Conservation (phyloP, 306 rosid species). For the Benincasa hispida region DNA sequence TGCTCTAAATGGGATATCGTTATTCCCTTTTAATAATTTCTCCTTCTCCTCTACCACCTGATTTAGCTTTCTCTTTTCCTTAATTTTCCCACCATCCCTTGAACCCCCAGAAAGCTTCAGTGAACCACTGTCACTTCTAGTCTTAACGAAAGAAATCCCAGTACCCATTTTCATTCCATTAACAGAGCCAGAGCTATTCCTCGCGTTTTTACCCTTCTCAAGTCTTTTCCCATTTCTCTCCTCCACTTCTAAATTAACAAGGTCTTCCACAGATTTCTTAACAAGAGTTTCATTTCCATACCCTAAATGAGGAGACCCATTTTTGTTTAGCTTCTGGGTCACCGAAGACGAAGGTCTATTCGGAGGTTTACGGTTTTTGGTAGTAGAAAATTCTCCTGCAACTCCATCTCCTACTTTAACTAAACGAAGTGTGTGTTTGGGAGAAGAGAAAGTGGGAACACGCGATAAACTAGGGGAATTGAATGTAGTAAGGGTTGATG, state of each 20-base stretch:
- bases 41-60: conserved; percentile 19
- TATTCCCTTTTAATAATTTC: conserved; percentile 23
- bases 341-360: conserved; percentile 12
- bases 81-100: conserved; percentile 13
- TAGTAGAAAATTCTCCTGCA: conserved; percentile 14
- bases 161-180: conserved; percentile 19
- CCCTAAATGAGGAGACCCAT: conserved; percentile 23
- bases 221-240: conserved; percentile 14
- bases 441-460: conserved; percentile 21
- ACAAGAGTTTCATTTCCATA: conserved; percentile 9
- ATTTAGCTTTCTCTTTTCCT: conserved; percentile 10
- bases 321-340: conserved; percentile 6
- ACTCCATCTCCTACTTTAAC: conserved; percentile 8
- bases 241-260: conserved; percentile 25
- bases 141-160: conserved; percentile 14
- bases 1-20: conserved; percentile 26
- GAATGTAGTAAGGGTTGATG: conserved; percentile 9
- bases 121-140: conserved; percentile 1
- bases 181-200: conserved; percentile 15
- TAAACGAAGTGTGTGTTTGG: conserved; percentile 13
- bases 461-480: conserved; percentile 11
- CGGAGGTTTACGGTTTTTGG: conserved; percentile 16
- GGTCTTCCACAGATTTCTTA: conserved; percentile 19
- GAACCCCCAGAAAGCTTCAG: conserved; percentile 8
- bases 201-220: conserved; percentile 14